Evolutionary conservation across 352 stramenopile species (phyloP), one percentile per base, ranked within the genome.

Genomic region (Pythium brassicae): DNA sequence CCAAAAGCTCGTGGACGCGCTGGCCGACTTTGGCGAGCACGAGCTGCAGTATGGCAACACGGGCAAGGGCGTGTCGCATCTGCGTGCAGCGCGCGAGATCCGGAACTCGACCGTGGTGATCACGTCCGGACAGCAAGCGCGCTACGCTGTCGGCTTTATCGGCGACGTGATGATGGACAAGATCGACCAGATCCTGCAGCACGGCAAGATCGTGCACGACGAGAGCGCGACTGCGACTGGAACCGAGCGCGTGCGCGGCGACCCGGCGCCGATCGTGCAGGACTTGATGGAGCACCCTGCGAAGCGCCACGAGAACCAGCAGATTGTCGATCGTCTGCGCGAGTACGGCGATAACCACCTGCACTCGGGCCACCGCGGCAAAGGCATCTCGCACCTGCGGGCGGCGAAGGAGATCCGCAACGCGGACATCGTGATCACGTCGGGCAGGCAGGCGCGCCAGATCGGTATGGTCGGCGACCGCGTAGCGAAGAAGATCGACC

Each of bases 261-360:
- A 84, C 43, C 71, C 55, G 5, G 83, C 83, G 48, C 83, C 83
- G n/a, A 92, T 92, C 50, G 78, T 89, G 1, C 59, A 88, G 35
- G 67, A 86, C 55, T 62, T 92, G 56, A 66, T 72, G 3, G 65
- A 84, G 7, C 73, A 86, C 3, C 70, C 79, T 27, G 79, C 83
- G 1, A 75, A 70, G 20, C 69, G 71, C 22, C 50, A 68, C 7
- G 79, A 85, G 44, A 92, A 90, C 51, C 79, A 92, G 52, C 43
- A 62, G 25, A 84, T 92, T 45, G 79, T 92, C 40, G 71, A 90
- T 44, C 66, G 65, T 15, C 59, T 92, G 19, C 57, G 75, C 22
- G 78, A 88, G 49, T 92, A 92, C 43, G 83, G 83, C 4, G 83
- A 92, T 42, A 73, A 72, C 9, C 83, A 92, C 50, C 66, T 92